Conservation (phyloP, 179 eudicot species). For the Silene noctiflora region DNA sequence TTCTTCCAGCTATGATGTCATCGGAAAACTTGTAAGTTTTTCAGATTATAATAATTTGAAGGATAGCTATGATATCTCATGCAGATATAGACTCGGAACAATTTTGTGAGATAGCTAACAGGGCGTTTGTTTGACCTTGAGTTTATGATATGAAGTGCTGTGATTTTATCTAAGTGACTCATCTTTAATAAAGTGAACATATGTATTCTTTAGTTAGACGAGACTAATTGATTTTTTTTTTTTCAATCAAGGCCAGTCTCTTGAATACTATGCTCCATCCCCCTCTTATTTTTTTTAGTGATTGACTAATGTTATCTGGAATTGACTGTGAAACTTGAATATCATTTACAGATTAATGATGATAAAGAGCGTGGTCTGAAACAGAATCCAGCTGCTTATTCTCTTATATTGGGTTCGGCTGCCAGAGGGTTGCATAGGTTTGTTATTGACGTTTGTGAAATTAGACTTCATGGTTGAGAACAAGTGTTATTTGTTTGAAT, state of each 20-base stretch:
- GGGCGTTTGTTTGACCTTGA: not conserved
- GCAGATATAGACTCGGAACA: too few relatives aligned
- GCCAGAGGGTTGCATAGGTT: conserved; percentile 84
- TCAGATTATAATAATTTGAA: not conserved
- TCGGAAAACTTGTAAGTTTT: conserved; percentile 75
- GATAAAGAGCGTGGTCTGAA: conserved; percentile 50
- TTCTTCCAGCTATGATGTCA: conserved; percentile 67
- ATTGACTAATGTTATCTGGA: not conserved
- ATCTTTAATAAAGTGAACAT: not conserved
- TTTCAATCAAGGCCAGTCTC: not conserved
- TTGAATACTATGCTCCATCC: not conserved
- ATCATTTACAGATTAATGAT: conserved; percentile 53
- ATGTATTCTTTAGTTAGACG: not conserved
- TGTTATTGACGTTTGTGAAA: conserved; percentile 25
- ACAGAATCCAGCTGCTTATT: conserved; percentile 64
- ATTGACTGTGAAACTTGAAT: not conserved
- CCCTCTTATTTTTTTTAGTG: not conserved
- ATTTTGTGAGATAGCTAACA: not conserved
- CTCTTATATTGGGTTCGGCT: conserved; percentile 52
- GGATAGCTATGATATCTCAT: too few relatives aligned
- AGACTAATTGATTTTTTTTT: not conserved
- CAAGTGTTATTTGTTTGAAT: not conserved
- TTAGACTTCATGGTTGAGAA: conserved; percentile 8
- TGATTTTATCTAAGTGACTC: not conserved
- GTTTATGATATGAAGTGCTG: not conserved